These are phyloP conservation scores for Pythium grandisporangium DNA, from an alignment of 352 stramenopile genomes.

Conservation along the genomic window DNA sequence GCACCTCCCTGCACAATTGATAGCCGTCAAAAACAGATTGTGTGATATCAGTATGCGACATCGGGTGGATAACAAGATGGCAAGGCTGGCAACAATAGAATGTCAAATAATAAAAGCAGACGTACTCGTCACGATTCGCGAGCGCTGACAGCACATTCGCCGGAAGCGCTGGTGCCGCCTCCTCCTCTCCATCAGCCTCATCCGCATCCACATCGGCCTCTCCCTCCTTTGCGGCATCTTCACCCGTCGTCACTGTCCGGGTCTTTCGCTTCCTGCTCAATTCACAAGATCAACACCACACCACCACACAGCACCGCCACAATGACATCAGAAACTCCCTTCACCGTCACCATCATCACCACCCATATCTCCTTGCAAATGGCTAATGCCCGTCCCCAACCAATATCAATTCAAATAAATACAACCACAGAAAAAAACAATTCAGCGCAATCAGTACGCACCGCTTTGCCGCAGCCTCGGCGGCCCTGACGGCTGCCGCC, in stretches of 20 bases:
- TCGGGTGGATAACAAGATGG: too few relatives aligned
- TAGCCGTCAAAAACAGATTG: too few relatives aligned
- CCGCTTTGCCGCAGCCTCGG: conserved; percentile 29
- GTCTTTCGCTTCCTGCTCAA: conserved; percentile 33
- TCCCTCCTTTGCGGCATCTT: conserved; percentile 7
- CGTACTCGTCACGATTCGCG: conserved; percentile 49
- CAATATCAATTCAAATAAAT: too few relatives aligned
- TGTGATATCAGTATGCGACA: too few relatives aligned
- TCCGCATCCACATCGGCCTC: conserved; percentile 5
- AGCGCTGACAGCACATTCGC: conserved; percentile 59
- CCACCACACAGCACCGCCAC: too few relatives aligned
- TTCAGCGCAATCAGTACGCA: too few relatives aligned
- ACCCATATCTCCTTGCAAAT: too few relatives aligned
- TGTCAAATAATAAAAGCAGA: not conserved
- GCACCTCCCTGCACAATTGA: conserved; percentile 41
- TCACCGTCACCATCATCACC: conserved; percentile 5
- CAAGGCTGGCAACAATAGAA: too few relatives aligned
- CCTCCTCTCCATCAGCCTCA: not conserved
- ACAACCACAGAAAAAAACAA: not conserved
- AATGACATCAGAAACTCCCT: too few relatives aligned
- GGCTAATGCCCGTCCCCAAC: too few relatives aligned
- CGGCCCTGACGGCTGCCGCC: conserved; percentile 31
- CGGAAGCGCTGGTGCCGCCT: conserved; percentile 34
- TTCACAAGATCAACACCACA: too few relatives aligned
- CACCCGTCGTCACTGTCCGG: conserved; percentile 11